Percentiles rank a stretch among this genome's conserved stretches.
phyloP scores from a whole-genome alignment of 192 early-diverging fungal genomes.

The Backusella tarrabulga region DNA sequence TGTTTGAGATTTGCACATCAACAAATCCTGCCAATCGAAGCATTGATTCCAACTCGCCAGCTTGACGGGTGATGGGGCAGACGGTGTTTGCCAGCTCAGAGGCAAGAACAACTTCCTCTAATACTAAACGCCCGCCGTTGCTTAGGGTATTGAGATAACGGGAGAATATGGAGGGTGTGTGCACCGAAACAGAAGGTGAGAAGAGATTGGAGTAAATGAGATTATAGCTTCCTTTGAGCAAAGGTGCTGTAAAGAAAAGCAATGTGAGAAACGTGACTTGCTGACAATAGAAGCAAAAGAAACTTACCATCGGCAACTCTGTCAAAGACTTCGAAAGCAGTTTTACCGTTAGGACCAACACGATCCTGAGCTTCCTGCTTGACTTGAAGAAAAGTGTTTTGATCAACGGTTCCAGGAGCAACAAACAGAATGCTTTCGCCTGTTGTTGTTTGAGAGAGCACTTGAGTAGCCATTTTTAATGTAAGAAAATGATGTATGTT shows the following conservation, averaged over 20 bases:
- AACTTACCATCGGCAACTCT: constrained; percentile 59
- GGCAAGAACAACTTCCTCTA: constrained; percentile 69
- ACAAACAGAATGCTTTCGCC: constrained; percentile 49
- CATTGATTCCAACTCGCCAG: constrained; percentile 60
- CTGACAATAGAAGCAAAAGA: background rate
- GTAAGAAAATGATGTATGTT: background rate
- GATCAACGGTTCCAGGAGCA: constrained; percentile 40
- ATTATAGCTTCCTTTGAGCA: constrained; percentile 60
- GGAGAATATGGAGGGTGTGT: constrained; percentile 60
- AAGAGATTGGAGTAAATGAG: constrained; percentile 56
- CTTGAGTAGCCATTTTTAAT: constrained; percentile 3
- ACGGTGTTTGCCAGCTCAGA: constrained; percentile 40
- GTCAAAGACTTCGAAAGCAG: constrained; percentile 87
- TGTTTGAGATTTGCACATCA: constrained; percentile 46
- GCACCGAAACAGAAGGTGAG: constrained; percentile 57
- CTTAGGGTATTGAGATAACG: constrained; percentile 61
- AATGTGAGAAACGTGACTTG: background rate
- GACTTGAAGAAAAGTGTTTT: constrained; percentile 41
- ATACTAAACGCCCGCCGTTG: constrained; percentile 63
- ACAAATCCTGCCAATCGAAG: constrained; percentile 87
- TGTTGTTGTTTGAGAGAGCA: constrained; percentile 5
- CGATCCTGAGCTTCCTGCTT: constrained; percentile 40
- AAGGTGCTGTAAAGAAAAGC: constrained; percentile 32
- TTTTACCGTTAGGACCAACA: constrained; percentile 53
- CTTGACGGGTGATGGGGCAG: constrained; percentile 55